phyloP scores from a whole-genome alignment of 306 rosid genomes.

The Styphnolobium japonicum region DNA sequence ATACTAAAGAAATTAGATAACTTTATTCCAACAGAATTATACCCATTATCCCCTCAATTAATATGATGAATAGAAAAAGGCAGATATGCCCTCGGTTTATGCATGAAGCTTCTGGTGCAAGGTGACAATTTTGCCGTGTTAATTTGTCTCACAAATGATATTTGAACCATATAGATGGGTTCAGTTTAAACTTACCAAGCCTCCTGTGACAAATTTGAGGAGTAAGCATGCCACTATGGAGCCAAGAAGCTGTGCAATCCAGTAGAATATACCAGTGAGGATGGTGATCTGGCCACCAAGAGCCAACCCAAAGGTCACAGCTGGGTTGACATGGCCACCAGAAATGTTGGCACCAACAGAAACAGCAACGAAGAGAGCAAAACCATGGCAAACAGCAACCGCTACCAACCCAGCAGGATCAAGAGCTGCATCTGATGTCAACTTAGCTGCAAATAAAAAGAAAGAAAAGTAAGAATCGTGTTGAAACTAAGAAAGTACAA shows the following conservation, averaged over 20 bases:
- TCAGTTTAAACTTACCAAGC: slow-evolving; percentile 51
- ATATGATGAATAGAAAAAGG: not conserved
- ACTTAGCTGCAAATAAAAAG: slow-evolving; percentile 50
- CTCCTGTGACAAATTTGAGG: slow-evolving; percentile 77
- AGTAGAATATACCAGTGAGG: slow-evolving; percentile 78
- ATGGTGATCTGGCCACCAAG: slow-evolving; percentile 85
- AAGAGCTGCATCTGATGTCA: slow-evolving; percentile 74
- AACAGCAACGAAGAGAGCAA: slow-evolving; percentile 91
- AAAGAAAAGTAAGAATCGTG: not conserved
- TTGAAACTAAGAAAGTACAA: not conserved
- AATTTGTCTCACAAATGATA: not conserved
- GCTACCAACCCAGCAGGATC: slow-evolving; percentile 79
- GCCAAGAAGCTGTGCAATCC: slow-evolving; percentile 81
- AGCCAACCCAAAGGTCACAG: slow-evolving; percentile 89
- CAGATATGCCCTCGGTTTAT: not conserved
- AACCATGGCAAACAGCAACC: slow-evolving; percentile 74
- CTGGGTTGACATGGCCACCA: slow-evolving; percentile 94
- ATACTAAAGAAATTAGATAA: not conserved
- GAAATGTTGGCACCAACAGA: slow-evolving; percentile 81
- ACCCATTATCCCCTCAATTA: not conserved
- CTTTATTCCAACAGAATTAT: not conserved
- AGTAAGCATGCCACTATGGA: slow-evolving; percentile 80
- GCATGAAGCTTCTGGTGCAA: not conserved
- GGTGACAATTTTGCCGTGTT: slow-evolving; percentile 8
- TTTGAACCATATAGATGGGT: not conserved